Evolutionary conservation across 1,284 basidiomycete genomes (phyloP).

Genomic region (Athelia sp.): DNA sequence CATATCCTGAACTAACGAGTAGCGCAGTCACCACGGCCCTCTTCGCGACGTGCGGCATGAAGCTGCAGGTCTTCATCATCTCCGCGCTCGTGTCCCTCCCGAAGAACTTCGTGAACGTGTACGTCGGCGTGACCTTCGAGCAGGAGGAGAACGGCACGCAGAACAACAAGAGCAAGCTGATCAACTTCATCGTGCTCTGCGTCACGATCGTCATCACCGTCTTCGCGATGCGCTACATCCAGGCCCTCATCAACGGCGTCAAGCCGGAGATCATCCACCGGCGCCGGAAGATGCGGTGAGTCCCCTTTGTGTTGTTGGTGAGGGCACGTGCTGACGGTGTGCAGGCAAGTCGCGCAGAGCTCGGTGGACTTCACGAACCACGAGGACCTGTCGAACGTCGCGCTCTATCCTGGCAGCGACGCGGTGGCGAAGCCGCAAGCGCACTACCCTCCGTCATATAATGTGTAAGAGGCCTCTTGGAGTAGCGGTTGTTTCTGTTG

Average conservation of each 20-base stretch:
- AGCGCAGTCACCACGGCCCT: conserved; percentile 50
- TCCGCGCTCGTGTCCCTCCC: conserved; percentile 61
- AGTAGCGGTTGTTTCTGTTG: no score
- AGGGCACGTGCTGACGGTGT: background rate
- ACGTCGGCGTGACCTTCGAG: conserved; percentile 43
- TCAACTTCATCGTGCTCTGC: background rate
- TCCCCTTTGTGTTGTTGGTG: background rate
- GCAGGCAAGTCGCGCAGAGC: background rate
- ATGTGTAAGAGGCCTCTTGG: no score
- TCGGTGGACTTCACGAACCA: background rate
- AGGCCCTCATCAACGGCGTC: background rate
- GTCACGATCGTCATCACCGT: background rate
- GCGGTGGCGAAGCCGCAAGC: background rate
- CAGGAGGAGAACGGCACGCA: conserved; percentile 1
- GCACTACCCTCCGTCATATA: background rate
- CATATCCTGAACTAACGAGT: background rate
- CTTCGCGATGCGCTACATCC: background rate
- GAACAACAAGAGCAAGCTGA: background rate
- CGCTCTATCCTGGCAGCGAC: background rate
- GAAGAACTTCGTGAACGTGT: conserved; percentile 57
- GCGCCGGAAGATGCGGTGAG: background rate
- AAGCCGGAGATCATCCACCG: background rate
- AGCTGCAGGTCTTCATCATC: conserved; percentile 49
- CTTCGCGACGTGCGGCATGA: conserved; percentile 65
- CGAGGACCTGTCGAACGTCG: background rate